phyloP scores from a whole-genome alignment of 2,329 filamentous ascomycete genomes.

The Phyllosticta paracitricarpa region DNA sequence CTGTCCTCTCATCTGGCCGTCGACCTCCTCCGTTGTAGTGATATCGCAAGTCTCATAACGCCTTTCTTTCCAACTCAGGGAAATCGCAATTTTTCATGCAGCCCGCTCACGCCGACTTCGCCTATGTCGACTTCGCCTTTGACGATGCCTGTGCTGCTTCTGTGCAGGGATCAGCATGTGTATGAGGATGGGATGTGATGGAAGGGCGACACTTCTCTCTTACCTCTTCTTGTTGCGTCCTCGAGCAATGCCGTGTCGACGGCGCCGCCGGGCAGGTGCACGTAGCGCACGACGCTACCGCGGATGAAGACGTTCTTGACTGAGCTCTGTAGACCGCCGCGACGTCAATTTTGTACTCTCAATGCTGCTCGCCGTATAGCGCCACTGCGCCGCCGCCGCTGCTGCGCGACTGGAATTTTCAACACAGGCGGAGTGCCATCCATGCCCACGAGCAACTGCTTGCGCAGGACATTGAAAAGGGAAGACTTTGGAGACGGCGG shows the following conservation, averaged over 20 bases:
- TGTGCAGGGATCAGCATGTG: slow-evolving; percentile 7
- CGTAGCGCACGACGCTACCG: slow-evolving; percentile 85
- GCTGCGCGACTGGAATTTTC: background rate
- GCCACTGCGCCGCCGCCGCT: background rate
- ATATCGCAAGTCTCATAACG: background rate
- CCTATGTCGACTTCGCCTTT: slow-evolving; percentile 21
- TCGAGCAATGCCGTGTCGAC: slow-evolving; percentile 82
- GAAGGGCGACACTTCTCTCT: slow-evolving; percentile 11
- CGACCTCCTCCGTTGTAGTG: too few species aligned
- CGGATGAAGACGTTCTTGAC: slow-evolving; percentile 96
- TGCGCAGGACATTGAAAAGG: background rate
- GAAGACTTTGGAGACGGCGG: background rate
- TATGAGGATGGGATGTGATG: background rate
- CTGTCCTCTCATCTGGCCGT: too few species aligned
- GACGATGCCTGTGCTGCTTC: slow-evolving; percentile 23
- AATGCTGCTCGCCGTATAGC: background rate
- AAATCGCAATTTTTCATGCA: background rate
- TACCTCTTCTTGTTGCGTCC: slow-evolving; percentile 82
- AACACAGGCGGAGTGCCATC: background rate
- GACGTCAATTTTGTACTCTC: background rate
- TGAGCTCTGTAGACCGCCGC: slow-evolving; percentile 43
- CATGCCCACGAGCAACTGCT: background rate
- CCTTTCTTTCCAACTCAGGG: background rate
- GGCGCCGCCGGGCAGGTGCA: slow-evolving; percentile 71
- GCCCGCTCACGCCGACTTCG: background rate